phyloP scores from a whole-genome alignment of 169 alveolate genomes.

The Cyclospora cayetanensis region DNA sequence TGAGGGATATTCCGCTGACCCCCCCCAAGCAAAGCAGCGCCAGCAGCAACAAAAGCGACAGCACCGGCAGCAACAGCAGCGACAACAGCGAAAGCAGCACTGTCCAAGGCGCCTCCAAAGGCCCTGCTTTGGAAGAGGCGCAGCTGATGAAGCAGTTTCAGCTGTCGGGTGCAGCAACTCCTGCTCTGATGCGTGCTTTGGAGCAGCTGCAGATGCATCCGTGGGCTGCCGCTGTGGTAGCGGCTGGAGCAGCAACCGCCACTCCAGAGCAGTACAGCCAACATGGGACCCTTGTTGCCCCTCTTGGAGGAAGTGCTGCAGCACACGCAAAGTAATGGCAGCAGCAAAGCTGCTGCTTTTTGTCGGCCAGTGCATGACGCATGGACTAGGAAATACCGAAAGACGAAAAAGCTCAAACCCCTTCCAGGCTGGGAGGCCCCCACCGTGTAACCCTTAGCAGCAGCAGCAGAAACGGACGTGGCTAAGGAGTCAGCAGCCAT shows the following conservation, averaged over 20 bases:
- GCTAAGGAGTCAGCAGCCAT: background rate
- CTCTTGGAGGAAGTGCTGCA: background rate
- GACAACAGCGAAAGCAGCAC: background rate
- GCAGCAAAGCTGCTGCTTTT: no score
- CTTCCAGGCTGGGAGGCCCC: background rate
- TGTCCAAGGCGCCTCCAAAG: background rate
- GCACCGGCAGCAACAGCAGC: background rate
- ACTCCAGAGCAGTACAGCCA: background rate
- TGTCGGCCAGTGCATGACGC: no score
- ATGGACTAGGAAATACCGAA: no score
- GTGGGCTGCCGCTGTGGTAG: background rate
- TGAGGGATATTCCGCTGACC: no score
- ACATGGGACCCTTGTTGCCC: background rate
- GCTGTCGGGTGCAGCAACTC: background rate
- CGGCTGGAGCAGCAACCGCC: background rate
- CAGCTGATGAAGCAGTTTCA: background rate
- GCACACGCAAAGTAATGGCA: background rate
- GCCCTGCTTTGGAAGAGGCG: background rate
- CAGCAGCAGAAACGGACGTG: background rate
- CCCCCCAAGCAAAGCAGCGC: background rate
- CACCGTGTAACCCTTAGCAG: background rate
- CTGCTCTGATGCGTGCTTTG: background rate
- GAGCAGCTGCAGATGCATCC: background rate
- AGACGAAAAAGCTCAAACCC: no score
- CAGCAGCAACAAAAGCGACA: background rate